These are phyloP conservation scores for Fraxinus excelsior DNA, from an alignment of 257 asterid species.

Conservation along the genomic window DNA sequence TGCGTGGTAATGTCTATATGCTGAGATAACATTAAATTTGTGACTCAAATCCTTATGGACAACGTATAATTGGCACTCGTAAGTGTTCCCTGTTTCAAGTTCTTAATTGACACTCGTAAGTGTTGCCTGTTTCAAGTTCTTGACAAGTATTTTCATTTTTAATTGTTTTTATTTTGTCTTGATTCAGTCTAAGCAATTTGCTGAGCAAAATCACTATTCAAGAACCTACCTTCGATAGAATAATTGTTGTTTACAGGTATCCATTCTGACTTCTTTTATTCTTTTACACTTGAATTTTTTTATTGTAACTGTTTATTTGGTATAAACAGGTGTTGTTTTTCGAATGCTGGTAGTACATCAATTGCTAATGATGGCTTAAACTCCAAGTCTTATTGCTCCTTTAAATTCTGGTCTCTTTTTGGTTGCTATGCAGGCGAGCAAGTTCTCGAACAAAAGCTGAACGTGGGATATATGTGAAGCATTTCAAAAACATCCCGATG, in stretches of 20 bases:
- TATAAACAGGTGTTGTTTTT: background rate
- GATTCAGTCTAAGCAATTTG: conserved; percentile 72
- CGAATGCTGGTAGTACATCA: background rate
- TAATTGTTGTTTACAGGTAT: conserved; percentile 96
- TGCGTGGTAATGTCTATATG: conserved; percentile 15
- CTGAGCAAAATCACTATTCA: conserved; percentile 72
- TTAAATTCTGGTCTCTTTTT: conserved; percentile 18
- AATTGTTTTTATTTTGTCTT: conserved; percentile 26
- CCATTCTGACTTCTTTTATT: conserved; percentile 23
- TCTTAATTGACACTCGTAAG: background rate
- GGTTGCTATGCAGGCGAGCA: conserved; percentile 65
- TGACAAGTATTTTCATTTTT: conserved; percentile 16
- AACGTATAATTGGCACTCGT: background rate
- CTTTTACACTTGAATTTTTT: background rate
- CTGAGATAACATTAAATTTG: background rate
- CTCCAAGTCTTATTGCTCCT: conserved; percentile 10
- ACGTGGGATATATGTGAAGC: conserved; percentile 91
- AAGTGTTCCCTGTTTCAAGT: conserved; percentile 4
- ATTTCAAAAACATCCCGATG: conserved; percentile 96
- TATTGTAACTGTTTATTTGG: conserved; percentile 14
- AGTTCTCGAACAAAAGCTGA: conserved; percentile 57
- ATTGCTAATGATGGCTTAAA: background rate
- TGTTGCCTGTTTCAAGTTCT: conserved; percentile 8
- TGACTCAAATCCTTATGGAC: background rate
- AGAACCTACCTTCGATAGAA: conserved; percentile 98